A percentile compares a stretch with the other conserved stretches of the same genome.
These are phyloP conservation scores for Cytospora chrysosperma DNA, from an alignment of 2,329 filamentous ascomycete genomes.

Conservation along the genomic window DNA sequence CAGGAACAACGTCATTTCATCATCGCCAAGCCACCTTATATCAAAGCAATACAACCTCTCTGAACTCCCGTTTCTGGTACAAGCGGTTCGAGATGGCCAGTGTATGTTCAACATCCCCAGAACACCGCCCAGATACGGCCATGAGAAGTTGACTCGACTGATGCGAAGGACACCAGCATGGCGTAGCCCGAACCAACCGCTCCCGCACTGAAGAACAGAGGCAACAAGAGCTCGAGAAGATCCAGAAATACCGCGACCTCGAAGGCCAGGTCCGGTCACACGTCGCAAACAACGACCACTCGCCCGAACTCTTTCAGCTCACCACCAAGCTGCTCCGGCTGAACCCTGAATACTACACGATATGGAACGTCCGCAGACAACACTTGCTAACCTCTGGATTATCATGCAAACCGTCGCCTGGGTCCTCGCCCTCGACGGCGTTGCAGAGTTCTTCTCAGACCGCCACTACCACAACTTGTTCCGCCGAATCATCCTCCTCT, in stretches of 20 bases:
- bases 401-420: slow-evolving; percentile 53
- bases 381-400: slow-evolving; percentile 61
- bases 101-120: slow-evolving; percentile 13
- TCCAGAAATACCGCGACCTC: slow-evolving; percentile 70
- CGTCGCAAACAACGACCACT: slow-evolving; percentile 53
- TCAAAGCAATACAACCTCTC: background rate
- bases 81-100: slow-evolving; percentile 21
- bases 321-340: slow-evolving; percentile 71
- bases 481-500: slow-evolving; percentile 56
- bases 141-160: slow-evolving; percentile 25
- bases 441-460: slow-evolving; percentile 53
- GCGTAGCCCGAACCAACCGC: slow-evolving; percentile 68
- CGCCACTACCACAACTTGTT: slow-evolving; percentile 61
- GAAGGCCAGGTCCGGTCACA: slow-evolving; percentile 67
- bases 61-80: background rate
- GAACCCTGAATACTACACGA: slow-evolving; percentile 87
- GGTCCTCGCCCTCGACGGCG: slow-evolving; percentile 54
- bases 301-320: slow-evolving; percentile 59
- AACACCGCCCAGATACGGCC: background rate
- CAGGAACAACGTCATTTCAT: background rate
- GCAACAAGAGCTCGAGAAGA: slow-evolving; percentile 71
- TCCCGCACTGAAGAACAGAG: slow-evolving; percentile 67
- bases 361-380: slow-evolving; percentile 81
- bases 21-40: background rate
- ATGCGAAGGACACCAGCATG: slow-evolving; percentile 61